Evolutionary conservation across 208 protist genomes (phyloP).

Genomic region (Acanthamoeba triangularis): DNA sequence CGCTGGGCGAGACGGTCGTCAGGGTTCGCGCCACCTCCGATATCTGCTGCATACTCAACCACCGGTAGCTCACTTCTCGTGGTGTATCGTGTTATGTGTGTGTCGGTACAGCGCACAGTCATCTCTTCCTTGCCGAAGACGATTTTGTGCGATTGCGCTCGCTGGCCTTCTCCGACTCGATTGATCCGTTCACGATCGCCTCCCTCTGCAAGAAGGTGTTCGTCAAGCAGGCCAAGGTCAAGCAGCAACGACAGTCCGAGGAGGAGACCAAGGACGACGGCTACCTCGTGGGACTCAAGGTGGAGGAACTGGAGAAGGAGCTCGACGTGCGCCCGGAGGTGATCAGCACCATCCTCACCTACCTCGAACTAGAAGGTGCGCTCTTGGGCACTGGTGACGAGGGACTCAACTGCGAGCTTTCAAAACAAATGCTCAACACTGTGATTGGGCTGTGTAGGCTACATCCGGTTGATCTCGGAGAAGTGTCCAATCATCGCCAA

Average conservation of each 20-base stretch:
- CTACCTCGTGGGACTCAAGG: conserved; percentile 10
- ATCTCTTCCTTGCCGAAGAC: conserved; percentile 67
- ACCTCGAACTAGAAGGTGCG: conserved; percentile 52
- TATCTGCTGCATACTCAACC: not conserved
- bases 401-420: not conserved
- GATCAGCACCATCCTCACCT: conserved; percentile 38
- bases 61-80: not conserved
- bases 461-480: conserved; percentile 15
- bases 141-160: conserved; percentile 77
- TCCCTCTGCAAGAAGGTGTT: conserved; percentile 15
- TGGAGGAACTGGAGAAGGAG: conserved; percentile 33
- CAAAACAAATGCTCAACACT: not conserved
- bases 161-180: conserved; percentile 32
- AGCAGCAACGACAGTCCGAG: not conserved
- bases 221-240: not conserved
- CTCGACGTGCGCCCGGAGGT: conserved; percentile 40
- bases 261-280: not conserved
- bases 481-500: not conserved
- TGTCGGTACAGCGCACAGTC: conserved; percentile 55
- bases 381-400: not conserved
- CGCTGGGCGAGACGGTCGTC: conserved; percentile 83
- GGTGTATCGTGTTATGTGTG: not conserved
- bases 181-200: not conserved
- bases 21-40: not conserved
- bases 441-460: not conserved